These are phyloP conservation scores for Cyclotella sp. DNA, from an alignment of 108 stramenopile genomes.

Conservation along the genomic window DNA sequence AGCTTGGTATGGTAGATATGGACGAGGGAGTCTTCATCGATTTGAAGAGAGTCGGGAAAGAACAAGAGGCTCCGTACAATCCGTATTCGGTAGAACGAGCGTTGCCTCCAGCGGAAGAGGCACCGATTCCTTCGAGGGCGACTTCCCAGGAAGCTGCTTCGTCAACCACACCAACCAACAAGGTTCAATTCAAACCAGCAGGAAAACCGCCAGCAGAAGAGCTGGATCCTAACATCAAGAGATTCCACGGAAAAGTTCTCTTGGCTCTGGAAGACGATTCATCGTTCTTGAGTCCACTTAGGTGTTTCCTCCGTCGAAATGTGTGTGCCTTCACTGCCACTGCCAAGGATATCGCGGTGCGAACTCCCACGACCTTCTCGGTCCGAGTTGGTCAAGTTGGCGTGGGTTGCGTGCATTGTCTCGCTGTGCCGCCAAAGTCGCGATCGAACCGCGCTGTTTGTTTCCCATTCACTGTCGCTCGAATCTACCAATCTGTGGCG, in stretches of 20 bases:
- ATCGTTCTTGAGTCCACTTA: slow-evolving; percentile 76
- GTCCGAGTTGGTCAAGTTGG: slow-evolving; percentile 56
- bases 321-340: slow-evolving; percentile 88
- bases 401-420: slow-evolving; percentile 70
- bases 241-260: slow-evolving; percentile 65
- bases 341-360: slow-evolving; percentile 83
- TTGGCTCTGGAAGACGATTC: slow-evolving; percentile 75
- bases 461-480: slow-evolving; percentile 86
- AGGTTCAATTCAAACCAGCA: slow-evolving; percentile 17
- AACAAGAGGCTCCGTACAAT: not conserved
- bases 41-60: slow-evolving; percentile 46
- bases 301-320: slow-evolving; percentile 87
- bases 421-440: slow-evolving; percentile 68
- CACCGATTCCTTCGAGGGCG: not conserved
- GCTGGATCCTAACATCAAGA: slow-evolving; percentile 9
- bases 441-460: slow-evolving; percentile 89
- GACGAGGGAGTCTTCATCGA: slow-evolving; percentile 68
- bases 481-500: slow-evolving; percentile 91
- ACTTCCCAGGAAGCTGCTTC: not conserved
- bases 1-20: slow-evolving; percentile 82
- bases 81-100: not conserved
- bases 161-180: not conserved
- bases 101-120: slow-evolving; percentile 3
- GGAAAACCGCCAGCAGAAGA: not conserved
- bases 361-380: slow-evolving; percentile 88